Evolutionary conservation across 208 protist genomes (phyloP).

Genomic region (Giardia muris): DNA sequence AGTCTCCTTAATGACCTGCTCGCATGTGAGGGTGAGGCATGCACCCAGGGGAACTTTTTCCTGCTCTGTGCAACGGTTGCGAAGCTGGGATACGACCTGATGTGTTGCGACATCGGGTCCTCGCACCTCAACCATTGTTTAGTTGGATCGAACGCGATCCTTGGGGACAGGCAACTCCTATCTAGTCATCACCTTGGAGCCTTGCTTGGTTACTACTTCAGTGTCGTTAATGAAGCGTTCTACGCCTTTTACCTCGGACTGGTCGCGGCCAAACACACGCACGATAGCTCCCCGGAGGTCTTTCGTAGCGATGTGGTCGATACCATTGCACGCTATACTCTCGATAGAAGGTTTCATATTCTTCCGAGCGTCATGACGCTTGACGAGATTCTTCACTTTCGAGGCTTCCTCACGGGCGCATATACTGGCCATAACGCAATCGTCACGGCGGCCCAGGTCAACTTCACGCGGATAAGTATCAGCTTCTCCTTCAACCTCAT

Average conservation of each 20-base stretch:
- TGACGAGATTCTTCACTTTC: background rate
- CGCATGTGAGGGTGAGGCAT: background rate
- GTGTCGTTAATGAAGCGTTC: no score
- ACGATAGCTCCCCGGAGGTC: no score
- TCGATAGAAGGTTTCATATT: background rate
- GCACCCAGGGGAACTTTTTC: background rate
- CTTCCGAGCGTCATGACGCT: background rate
- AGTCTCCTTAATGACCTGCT: background rate
- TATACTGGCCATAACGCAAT: background rate
- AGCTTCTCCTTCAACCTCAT: background rate
- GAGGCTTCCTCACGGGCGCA: background rate
- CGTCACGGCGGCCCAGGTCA: background rate
- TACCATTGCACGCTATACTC: no score
- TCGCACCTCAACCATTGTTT: background rate
- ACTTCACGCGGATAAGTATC: background rate
- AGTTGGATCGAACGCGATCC: background rate
- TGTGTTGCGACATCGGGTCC: background rate
- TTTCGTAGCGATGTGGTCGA: no score
- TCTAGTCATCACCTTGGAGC: no score
- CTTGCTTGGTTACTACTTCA: no score
- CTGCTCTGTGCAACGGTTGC: background rate
- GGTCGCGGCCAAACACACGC: no score
- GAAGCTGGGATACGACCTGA: background rate
- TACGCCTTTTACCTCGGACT: no score
- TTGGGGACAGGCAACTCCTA: no score